Base-by-base conservation (phyloP, 2,329 filamentous ascomycete genomes). In the Calonectria hawksworthii region DNA sequence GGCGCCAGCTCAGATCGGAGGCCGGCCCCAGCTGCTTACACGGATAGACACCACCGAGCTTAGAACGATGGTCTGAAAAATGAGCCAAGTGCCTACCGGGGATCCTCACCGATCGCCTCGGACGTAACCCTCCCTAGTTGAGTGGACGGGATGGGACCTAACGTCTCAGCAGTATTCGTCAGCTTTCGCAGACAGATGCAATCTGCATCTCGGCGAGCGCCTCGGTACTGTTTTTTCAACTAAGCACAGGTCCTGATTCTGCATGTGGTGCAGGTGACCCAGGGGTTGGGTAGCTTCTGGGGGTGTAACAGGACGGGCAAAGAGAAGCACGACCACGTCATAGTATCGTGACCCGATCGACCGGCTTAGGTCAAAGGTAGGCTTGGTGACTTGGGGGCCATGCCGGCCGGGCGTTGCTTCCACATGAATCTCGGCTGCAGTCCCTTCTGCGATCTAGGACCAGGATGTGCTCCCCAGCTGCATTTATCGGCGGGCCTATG, bases 321-420 rank as follows among this genome's bases (percentile, higher is more conserved):
- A 30, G 30, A 69, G 70, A 77, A 72, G 76, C 70, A 81, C 70
- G 65, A 74, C 78, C 78, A 81, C 78, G 79, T 81, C 79, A 81
- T 80, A 75, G 72, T 77, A 79, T 75, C 66, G 72, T 81, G 78
- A 78, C 76, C 79, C 78, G 78, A 81, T 81, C 79, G 76, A 65
- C 66, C 77, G 77, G 75, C 74, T 67, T 75, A 41, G 70, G 34
- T 56, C 21, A 4, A n/a, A 56, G 52, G 74, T 56, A 73, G 73
- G 68, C 67, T 72, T 74, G 54, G 41, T 73, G 69, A 72, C 50
- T 73, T 76, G 66, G 75, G 74, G 77, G 72, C 64, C 70, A 76
- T 74, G 63, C 71, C 63, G 66, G 63, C 71, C 44, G 71, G 71
- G 73, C 28, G 69, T 71, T 75, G 54, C 76, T 74, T 70, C 52